A percentile compares a stretch with the other conserved stretches of the same genome.
Conservation (phyloP, 1,284 basidiomycete genomes). For the Ustilago sp. region DNA sequence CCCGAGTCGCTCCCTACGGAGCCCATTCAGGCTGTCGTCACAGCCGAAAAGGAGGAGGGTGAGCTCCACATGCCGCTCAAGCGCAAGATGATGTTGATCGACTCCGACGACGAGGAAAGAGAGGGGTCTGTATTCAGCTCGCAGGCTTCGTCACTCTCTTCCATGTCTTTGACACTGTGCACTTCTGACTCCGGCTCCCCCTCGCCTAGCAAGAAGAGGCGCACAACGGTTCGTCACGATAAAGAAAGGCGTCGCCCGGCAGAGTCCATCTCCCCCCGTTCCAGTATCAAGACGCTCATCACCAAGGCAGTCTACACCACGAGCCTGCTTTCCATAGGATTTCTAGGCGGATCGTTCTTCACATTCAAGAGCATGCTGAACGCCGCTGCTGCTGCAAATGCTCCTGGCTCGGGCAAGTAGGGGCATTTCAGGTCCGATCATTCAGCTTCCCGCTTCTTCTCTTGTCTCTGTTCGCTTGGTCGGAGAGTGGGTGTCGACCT, state of each 20-base stretch:
- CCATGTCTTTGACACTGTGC: neutral
- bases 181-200: neutral
- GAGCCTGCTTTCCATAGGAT: constrained; percentile 36
- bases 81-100: neutral
- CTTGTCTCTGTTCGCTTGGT: neutral
- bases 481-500: neutral
- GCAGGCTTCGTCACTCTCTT: neutral
- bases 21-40: neutral
- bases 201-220: constrained; percentile 17
- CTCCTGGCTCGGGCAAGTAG: constrained; percentile 18
- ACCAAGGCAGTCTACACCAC: constrained; percentile 21
- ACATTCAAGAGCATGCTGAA: constrained; percentile 50
- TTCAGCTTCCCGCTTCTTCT: neutral
- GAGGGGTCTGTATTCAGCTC: neutral
- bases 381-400: constrained; percentile 34
- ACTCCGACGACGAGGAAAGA: neutral
- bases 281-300: constrained; percentile 3
- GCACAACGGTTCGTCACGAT: neutral
- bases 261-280: constrained; percentile 5
- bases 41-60: neutral
- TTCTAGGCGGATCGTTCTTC: constrained; percentile 36
- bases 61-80: neutral
- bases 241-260: neutral
- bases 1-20: neutral
- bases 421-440: neutral